Evolutionary conservation across 2,329 filamentous ascomycete species (phyloP).

Genomic region (Botrytis byssoidea): DNA sequence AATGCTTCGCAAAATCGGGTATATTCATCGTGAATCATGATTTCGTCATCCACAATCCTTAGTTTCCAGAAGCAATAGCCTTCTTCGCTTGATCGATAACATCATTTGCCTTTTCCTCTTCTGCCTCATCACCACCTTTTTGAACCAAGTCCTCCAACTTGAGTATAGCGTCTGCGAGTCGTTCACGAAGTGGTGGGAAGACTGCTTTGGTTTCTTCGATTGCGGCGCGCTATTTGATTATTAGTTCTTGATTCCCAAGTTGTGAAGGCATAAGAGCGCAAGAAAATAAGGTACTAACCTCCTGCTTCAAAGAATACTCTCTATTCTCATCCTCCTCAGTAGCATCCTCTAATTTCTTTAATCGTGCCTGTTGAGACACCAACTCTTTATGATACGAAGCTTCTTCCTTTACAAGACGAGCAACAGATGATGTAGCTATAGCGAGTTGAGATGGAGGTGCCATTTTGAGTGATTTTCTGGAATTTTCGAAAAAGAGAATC

Average conservation of each 20-base stretch:
- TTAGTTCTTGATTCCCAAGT: constrained; percentile 11
- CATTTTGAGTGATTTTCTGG: constrained; percentile 51
- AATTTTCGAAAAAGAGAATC: neutral
- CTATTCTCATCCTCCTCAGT: constrained; percentile 68
- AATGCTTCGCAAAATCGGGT: constrained; percentile 9
- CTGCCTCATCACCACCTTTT: constrained; percentile 46
- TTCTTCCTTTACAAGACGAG: constrained; percentile 88
- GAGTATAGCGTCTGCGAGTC: constrained; percentile 68
- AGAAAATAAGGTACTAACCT: constrained; percentile 55
- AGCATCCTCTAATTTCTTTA: constrained; percentile 56
- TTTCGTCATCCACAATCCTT: constrained; percentile 3
- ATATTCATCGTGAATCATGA: constrained; percentile 16
- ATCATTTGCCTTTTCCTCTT: constrained; percentile 55
- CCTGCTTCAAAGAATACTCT: constrained; percentile 78
- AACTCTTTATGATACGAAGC: constrained; percentile 86
- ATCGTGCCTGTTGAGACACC: constrained; percentile 67
- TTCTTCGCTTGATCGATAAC: constrained; percentile 48
- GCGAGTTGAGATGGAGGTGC: constrained; percentile 71
- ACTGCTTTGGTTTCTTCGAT: constrained; percentile 86
- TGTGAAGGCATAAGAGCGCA: neutral
- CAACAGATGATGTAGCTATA: constrained; percentile 77
- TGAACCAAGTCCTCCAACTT: constrained; percentile 78
- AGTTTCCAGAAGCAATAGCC: constrained; percentile 50
- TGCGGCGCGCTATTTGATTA: constrained; percentile 45
- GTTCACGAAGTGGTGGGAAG: constrained; percentile 67